Conservation (phyloP, 192 early-diverging fungal genomes). For the Backusella macrospora region DNA sequence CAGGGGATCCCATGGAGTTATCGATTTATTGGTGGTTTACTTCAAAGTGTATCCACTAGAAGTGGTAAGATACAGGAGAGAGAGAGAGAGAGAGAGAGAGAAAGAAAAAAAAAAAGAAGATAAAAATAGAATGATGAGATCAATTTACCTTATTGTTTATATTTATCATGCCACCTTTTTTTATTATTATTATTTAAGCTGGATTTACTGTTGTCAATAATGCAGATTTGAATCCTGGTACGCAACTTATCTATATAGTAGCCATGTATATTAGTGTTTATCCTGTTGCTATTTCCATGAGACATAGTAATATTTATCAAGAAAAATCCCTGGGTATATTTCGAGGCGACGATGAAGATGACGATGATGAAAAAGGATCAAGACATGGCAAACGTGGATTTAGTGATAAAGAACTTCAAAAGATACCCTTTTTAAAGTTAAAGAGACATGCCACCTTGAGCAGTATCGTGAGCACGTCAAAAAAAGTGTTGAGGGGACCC, state of each 20-base stretch:
- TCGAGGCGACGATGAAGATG: constrained; percentile 16
- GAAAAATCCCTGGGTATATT: constrained; percentile 39
- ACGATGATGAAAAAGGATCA: neutral
- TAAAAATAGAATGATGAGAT: no score
- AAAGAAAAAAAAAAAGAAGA: neutral
- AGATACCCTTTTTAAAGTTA: neutral
- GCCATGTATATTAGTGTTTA: constrained; percentile 45
- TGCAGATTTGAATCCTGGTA: constrained; percentile 28
- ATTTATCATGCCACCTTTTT: neutral
- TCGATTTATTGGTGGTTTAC: constrained; percentile 31
- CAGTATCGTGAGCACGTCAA: constrained; percentile 3
- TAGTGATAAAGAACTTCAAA: constrained; percentile 5
- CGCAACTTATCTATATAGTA: constrained; percentile 33
- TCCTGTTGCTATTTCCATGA: constrained; percentile 42
- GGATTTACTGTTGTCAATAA: constrained; percentile 37
- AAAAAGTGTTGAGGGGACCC: constrained; percentile 25
- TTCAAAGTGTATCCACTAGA: constrained; percentile 37
- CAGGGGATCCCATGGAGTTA: constrained; percentile 29
- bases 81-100: no score
- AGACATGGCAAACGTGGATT: neutral
- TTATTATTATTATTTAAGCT: constrained; percentile 18
- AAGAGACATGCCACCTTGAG: constrained; percentile 12
- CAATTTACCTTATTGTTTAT: no score
- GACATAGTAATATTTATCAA: constrained; percentile 43
- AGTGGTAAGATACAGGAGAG: no score